Percentiles rank a stretch among this genome's conserved stretches.
These are phyloP conservation scores for Curvularia lunata DNA, from an alignment of 2,329 filamentous ascomycete genomes.

Conservation along the genomic window DNA sequence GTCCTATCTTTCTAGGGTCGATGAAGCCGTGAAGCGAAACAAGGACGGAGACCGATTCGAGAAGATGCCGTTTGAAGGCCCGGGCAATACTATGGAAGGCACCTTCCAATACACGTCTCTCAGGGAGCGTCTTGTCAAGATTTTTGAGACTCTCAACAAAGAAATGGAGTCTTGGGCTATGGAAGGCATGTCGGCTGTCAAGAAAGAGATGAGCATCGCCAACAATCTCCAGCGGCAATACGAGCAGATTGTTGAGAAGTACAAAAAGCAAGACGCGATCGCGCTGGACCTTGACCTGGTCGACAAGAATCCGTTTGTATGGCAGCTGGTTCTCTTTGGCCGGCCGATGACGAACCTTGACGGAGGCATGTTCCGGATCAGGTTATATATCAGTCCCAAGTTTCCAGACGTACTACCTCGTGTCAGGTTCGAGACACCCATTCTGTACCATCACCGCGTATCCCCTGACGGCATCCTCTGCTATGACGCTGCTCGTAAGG, in stretches of 20 bases:
- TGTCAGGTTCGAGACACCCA: slow-evolving; percentile 76
- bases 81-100: slow-evolving; percentile 82
- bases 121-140: slow-evolving; percentile 68
- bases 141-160: slow-evolving; percentile 73
- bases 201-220: slow-evolving; percentile 75
- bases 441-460: slow-evolving; percentile 84
- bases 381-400: slow-evolving; percentile 76
- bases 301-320: slow-evolving; percentile 85
- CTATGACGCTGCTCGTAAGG: slow-evolving; percentile 70
- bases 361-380: slow-evolving; percentile 82
- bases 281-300: slow-evolving; percentile 79
- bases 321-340: slow-evolving; percentile 88
- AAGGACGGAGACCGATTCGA: slow-evolving; percentile 69
- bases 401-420: slow-evolving; percentile 91
- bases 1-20: slow-evolving; percentile 76
- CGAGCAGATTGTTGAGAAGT: slow-evolving; percentile 77
- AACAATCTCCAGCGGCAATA: slow-evolving; percentile 84
- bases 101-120: slow-evolving; percentile 81
- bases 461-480: slow-evolving; percentile 81
- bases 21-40: slow-evolving; percentile 67
- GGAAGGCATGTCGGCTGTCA: slow-evolving; percentile 68
- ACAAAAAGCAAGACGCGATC: slow-evolving; percentile 71
- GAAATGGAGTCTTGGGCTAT: slow-evolving; percentile 75
- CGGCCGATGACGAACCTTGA: slow-evolving; percentile 92
- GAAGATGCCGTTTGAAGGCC: slow-evolving; percentile 87